A percentile compares a stretch with the other conserved stretches of the same genome.
Conservation (phyloP, 176 grass and related monocot species). For the Panicum miliaceum region DNA sequence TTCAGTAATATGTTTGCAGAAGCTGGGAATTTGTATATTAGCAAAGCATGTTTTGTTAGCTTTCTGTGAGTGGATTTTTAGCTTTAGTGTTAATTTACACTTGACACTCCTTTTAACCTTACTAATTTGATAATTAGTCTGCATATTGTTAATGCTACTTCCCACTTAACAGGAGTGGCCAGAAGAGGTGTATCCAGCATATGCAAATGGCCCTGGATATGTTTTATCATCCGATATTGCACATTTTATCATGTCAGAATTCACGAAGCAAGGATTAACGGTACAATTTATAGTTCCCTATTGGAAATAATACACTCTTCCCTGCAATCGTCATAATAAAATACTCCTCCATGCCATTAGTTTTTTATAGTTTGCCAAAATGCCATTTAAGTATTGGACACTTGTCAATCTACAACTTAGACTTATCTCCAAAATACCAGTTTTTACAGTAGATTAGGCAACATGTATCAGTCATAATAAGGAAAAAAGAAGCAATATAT, state of each 20-base stretch:
- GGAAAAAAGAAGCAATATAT: background rate
- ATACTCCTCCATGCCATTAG: background rate
- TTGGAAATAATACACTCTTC: background rate
- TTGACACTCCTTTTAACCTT: background rate
- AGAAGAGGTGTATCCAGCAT: conserved; percentile 83
- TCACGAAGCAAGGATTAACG: conserved; percentile 61
- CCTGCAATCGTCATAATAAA: background rate
- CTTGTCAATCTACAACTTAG: background rate
- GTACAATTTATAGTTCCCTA: conserved; percentile 49
- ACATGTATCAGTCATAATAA: background rate
- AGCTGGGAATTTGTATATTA: background rate
- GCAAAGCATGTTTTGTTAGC: background rate
- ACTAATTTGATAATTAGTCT: background rate
- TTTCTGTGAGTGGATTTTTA: background rate
- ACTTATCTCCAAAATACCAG: background rate
- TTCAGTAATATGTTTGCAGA: conserved; percentile 3
- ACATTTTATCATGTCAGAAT: conserved; percentile 61
- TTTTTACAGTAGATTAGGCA: conserved; percentile 16
- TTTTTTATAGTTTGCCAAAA: background rate
- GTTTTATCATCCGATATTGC: conserved; percentile 87
- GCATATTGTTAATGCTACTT: conserved; percentile 23
- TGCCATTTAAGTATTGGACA: background rate
- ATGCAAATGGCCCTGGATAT: conserved; percentile 98
- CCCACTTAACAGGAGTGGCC: conserved; percentile 81
- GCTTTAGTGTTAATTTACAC: background rate